Conservation (phyloP, 164 flowering plant species). For the Dillenia turbinata region DNA sequence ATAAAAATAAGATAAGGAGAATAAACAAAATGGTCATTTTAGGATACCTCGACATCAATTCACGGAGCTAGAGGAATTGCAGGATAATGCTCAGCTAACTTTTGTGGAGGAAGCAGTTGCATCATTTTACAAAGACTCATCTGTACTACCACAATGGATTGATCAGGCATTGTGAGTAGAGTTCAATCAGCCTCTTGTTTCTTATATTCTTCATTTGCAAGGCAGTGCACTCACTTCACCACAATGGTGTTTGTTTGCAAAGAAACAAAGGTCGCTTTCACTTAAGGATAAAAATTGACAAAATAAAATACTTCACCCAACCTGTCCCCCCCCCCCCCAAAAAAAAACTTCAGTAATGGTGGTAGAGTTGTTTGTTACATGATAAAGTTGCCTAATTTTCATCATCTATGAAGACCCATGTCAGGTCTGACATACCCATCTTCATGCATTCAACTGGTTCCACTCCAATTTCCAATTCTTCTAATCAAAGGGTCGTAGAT, state of each 20-base stretch:
- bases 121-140: slow-evolving; percentile 56
- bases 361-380: too few species aligned
- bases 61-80: slow-evolving; percentile 58
- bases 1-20: too few species aligned
- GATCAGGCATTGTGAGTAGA: slow-evolving; percentile 58
- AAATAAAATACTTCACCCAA: too few species aligned
- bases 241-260: slow-evolving; percentile 19
- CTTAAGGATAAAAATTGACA: slow-evolving; percentile 23
- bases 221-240: too few species aligned
- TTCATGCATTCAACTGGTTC: too few species aligned
- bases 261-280: slow-evolving; percentile 41
- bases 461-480: too few species aligned
- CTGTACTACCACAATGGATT: slow-evolving; percentile 33
- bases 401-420: too few species aligned
- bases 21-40: slow-evolving; percentile 4
- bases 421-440: too few species aligned
- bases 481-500: too few species aligned
- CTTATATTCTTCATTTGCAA: background rate
- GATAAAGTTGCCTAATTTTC: too few species aligned
- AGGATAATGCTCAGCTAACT: slow-evolving; percentile 66
- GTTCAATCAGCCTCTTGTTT: background rate
- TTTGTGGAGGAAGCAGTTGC: slow-evolving; percentile 74
- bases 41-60: slow-evolving; percentile 76
- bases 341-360: too few species aligned
- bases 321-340: too few species aligned